Conservation (phyloP, 2,329 filamentous ascomycete genomes). For the Sarocladiaceae sp. region DNA sequence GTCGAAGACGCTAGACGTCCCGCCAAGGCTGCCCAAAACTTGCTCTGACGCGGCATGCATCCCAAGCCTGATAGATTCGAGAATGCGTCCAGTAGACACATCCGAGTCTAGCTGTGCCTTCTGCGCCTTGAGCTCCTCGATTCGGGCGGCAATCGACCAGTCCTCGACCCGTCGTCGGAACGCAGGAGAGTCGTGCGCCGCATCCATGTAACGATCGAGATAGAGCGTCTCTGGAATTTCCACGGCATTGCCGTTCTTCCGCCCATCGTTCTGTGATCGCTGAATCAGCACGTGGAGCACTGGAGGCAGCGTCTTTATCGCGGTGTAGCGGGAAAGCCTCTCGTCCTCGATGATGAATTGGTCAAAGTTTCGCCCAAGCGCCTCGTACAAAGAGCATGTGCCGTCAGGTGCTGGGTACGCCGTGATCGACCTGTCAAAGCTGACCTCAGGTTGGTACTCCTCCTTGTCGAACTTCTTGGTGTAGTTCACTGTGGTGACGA, state of each 20-base stretch:
- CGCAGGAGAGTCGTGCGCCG: conserved; percentile 53
- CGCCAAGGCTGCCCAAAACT: not conserved
- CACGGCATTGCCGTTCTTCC: conserved; percentile 75
- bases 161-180: conserved; percentile 62
- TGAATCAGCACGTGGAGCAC: conserved; percentile 89
- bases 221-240: conserved; percentile 77
- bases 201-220: conserved; percentile 83
- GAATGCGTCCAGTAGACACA: not conserved
- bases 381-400: conserved; percentile 68
- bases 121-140: conserved; percentile 50
- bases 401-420: conserved; percentile 50
- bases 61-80: conserved; percentile 1
- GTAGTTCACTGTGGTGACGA: conserved; percentile 58
- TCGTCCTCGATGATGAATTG: conserved; percentile 68
- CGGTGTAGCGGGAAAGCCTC: conserved; percentile 59
- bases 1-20: conserved; percentile 7
- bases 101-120: conserved; percentile 21
- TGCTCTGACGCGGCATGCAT: not conserved
- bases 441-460: conserved; percentile 38
- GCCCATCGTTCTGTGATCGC: conserved; percentile 68
- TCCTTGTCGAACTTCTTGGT: conserved; percentile 47
- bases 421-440: conserved; percentile 59
- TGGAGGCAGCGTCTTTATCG: conserved; percentile 73
- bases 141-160: conserved; percentile 69
- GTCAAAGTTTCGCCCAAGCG: conserved; percentile 82